Base-by-base conservation (phyloP, 75 land plant species). In the Sequoiadendron giganteum region DNA sequence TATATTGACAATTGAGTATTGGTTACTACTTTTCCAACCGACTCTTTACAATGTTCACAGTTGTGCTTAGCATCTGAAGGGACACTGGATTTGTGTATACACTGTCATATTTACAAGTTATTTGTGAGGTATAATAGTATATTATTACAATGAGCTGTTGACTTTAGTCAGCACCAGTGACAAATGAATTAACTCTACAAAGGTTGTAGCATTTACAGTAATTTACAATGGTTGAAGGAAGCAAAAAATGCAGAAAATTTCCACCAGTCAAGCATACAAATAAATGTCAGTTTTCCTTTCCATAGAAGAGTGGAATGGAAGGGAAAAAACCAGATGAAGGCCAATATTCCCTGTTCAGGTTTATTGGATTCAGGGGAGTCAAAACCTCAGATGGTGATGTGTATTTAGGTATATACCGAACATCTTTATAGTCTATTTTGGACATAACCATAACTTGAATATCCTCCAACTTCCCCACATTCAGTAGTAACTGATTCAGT, bases 401-500 rank as follows among this genome's bases (percentile, higher is more conserved):
- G 39, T 28, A 84, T 84, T 84, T 49, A 21, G 48, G 42, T 8
- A 42, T 40, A 42, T 21, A 40, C 45, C 39, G n/a, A 81, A 21
- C 52, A 18, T 18, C 21, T 39, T 40, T 40, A 5, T 77, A 34
- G 13, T 36, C 43, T 43, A 40, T 43, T 80, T 40, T 43, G 48
- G 83, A 19, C n/a, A 28, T 84, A 4, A 5, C 34, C 39, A 42
- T n/a, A 7, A 84, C 38, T 42, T 15, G 49, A 68, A 68, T 11
- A 25, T 86, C 77, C 7, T 61, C 48, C 48, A 43, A 38, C 14
- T 86, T 86, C 15, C 90, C 90, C 65, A 89, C 15, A 47, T 39
- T 61, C 78, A 89, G 88, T 10, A 89, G 77, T 56, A 89, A 85
- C 30, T 89, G 90, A 61, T 86, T 28, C 32, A 42, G 88, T 5